phyloP scores from a whole-genome alignment of 495 filamentous ascomycete species.

The Beverwykella pulmonaria region DNA sequence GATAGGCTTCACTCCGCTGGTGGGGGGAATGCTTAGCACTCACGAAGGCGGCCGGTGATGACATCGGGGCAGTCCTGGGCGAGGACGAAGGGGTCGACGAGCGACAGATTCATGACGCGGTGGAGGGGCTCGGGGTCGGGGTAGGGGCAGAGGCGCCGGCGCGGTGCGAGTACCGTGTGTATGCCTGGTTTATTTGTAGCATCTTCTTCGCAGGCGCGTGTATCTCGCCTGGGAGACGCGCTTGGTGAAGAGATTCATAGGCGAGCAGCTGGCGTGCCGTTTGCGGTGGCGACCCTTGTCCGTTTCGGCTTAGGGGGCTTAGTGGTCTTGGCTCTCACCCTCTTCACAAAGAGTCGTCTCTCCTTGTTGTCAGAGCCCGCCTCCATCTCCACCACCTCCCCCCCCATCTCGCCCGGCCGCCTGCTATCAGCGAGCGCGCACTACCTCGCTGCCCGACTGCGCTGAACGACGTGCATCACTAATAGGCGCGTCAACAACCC shows the following conservation, averaged over 20 bases:
- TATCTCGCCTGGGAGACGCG: not conserved
- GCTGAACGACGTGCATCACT: slow-evolving; percentile 24
- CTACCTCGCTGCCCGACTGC: slow-evolving; percentile 6
- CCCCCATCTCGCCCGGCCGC: slow-evolving; percentile 9
- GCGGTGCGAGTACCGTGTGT: not conserved
- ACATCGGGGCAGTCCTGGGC: slow-evolving; percentile 94
- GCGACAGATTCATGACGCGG: slow-evolving; percentile 70
- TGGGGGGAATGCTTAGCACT: slow-evolving; percentile 39
- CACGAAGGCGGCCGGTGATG: slow-evolving; percentile 81
- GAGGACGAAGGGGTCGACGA: slow-evolving; percentile 80
- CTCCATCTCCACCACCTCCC: not conserved
- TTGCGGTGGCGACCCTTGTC: too few relatives aligned
- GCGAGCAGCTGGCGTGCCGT: too few relatives aligned
- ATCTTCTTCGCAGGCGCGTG: too few relatives aligned
- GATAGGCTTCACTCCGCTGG: not conserved
- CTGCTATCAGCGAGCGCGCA: slow-evolving; percentile 5
- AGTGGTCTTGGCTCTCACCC: too few relatives aligned
- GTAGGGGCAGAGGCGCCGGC: not conserved
- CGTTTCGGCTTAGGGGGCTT: too few relatives aligned
- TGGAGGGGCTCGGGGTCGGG: not conserved
- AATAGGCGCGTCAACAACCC: not conserved
- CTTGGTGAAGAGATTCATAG: too few relatives aligned
- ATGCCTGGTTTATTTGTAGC: too few relatives aligned
- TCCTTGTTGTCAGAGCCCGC: too few relatives aligned
- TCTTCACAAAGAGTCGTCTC: too few relatives aligned